These are phyloP conservation scores for Penicillium psychrosexuale DNA, from an alignment of 2,329 filamentous ascomycete genomes.

Conservation along the genomic window DNA sequence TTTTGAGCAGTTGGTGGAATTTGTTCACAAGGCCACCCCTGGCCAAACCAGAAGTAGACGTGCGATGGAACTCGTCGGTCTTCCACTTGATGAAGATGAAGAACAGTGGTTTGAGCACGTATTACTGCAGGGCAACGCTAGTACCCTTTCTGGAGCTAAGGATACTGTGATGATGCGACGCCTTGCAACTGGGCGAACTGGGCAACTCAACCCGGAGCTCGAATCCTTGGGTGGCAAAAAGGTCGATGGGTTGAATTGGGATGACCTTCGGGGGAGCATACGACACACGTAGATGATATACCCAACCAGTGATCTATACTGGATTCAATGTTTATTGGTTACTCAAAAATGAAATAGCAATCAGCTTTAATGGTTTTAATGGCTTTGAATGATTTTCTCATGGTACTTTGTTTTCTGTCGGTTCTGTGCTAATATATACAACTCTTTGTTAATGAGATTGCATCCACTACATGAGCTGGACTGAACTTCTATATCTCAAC, in stretches of 20 bases:
- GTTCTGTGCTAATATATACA: not conserved
- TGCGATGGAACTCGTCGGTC: conserved; percentile 66
- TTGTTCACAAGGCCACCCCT: conserved; percentile 50
- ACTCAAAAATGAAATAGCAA: conserved; percentile 7
- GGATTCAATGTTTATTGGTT: conserved; percentile 9
- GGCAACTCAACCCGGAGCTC: conserved; percentile 32
- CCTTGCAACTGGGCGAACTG: conserved; percentile 61
- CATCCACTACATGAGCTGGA: not conserved
- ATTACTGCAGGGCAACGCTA: conserved; percentile 63
- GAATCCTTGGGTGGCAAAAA: conserved; percentile 45
- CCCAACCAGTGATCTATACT: conserved; percentile 8
- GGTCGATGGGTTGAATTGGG: conserved; percentile 53
- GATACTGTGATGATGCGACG: conserved; percentile 73
- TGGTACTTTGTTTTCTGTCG: not conserved
- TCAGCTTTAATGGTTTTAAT: conserved; percentile 13
- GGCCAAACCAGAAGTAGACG: conserved; percentile 50
- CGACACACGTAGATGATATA: conserved; percentile 24
- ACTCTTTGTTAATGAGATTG: not conserved
- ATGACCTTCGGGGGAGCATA: conserved; percentile 42
- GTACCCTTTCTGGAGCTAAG: conserved; percentile 61
- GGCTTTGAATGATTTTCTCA: not conserved
- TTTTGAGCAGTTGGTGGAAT: conserved; percentile 63
- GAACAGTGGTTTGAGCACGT: conserved; percentile 72
- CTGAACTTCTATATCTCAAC: too few relatives aligned
- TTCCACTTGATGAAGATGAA: conserved; percentile 69